Percentiles rank a stretch among this genome's conserved stretches.
Conservation (phyloP, 148 eudicot species). For the Nepenthes gracilis region DNA sequence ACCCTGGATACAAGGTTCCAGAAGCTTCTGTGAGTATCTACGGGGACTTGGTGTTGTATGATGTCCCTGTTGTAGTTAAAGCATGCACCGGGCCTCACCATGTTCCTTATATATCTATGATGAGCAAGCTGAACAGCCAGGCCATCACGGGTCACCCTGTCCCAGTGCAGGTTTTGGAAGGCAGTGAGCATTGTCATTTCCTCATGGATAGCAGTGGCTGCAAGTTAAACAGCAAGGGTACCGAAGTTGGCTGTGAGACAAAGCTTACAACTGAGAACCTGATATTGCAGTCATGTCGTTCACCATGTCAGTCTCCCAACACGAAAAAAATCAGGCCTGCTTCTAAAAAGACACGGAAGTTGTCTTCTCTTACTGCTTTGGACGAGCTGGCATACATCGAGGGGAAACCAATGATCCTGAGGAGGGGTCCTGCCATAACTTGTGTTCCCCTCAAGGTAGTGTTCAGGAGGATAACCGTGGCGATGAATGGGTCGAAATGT, state of each 20-base stretch:
- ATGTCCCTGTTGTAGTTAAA: slow-evolving; percentile 57
- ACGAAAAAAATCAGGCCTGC: slow-evolving; percentile 23
- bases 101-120: slow-evolving; percentile 70
- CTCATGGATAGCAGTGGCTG: slow-evolving; percentile 30
- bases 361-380: slow-evolving; percentile 57
- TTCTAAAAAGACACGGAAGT: slow-evolving; percentile 56
- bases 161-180: slow-evolving; percentile 52
- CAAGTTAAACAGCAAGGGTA: slow-evolving; percentile 19
- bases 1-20: slow-evolving; percentile 29
- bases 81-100: slow-evolving; percentile 43
- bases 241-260: slow-evolving; percentile 11
- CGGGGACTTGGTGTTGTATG: slow-evolving; percentile 24
- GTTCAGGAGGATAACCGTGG: slow-evolving; percentile 67
- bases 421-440: slow-evolving; percentile 38
- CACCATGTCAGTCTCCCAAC: slow-evolving; percentile 26
- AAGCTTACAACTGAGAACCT: slow-evolving; percentile 19
- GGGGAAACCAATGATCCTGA: slow-evolving; percentile 25
- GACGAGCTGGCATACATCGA: slow-evolving; percentile 21
- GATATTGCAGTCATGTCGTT: slow-evolving; percentile 12
- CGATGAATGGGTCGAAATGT: slow-evolving; percentile 31
- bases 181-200: slow-evolving; percentile 23
- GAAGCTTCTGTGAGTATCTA: slow-evolving; percentile 20
- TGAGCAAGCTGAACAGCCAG: slow-evolving; percentile 59
- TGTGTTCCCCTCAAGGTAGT: slow-evolving; percentile 80
- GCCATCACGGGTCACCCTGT: slow-evolving; percentile 73